Evolutionary conservation across 2,329 filamentous ascomycete genomes (phyloP).

Genomic region (Diaporthe amygdali): DNA sequence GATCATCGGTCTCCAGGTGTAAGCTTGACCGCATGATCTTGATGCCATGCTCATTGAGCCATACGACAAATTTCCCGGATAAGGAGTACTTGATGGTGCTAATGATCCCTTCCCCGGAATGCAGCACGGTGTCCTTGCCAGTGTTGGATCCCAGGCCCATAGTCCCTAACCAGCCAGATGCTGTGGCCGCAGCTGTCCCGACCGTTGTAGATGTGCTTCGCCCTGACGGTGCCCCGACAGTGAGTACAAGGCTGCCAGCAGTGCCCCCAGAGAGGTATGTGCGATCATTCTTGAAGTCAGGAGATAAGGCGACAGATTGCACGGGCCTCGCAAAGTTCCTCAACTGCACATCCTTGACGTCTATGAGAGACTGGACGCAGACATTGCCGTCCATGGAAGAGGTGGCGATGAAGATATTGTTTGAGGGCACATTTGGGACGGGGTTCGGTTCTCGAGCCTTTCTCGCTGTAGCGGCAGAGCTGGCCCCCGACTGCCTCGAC

Average conservation of each 20-base stretch:
- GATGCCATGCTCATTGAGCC: constrained; percentile 96
- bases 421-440: constrained; percentile 79
- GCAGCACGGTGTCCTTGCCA: constrained; percentile 85
- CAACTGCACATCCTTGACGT: constrained; percentile 87
- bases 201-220: constrained; percentile 88
- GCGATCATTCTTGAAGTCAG: constrained; percentile 88
- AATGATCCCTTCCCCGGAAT: constrained; percentile 91
- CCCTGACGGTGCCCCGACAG: constrained; percentile 78
- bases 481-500: constrained; percentile 45
- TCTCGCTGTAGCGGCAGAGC: constrained; percentile 53
- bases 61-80: constrained; percentile 89
- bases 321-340: constrained; percentile 94
- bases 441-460: constrained; percentile 55
- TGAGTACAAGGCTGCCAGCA: constrained; percentile 86
- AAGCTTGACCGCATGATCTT: constrained; percentile 96
- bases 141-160: constrained; percentile 80
- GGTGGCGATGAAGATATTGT: constrained; percentile 91
- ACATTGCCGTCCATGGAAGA: constrained; percentile 96
- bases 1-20: constrained; percentile 75
- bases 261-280: constrained; percentile 91
- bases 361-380: constrained; percentile 85
- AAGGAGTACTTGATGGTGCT: constrained; percentile 94
- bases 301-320: constrained; percentile 90
- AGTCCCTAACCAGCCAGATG: constrained; percentile 88
- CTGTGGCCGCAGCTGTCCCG: constrained; percentile 79